Evolutionary conservation across 2,329 filamentous ascomycete genomes (phyloP).

Genomic region (Aureobasidium pullulans): DNA sequence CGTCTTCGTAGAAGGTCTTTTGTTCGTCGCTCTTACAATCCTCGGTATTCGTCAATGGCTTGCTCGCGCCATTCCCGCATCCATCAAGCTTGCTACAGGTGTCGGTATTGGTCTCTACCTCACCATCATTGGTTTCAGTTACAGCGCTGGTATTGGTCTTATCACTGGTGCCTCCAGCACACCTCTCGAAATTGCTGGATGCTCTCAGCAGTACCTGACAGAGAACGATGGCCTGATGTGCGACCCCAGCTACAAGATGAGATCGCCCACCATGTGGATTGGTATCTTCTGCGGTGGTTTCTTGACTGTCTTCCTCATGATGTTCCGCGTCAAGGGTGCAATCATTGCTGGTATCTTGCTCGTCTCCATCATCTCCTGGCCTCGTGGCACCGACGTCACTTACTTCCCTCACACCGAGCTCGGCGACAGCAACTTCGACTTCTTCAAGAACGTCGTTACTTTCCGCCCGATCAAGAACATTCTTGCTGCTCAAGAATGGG

Average conservation of each 20-base stretch:
- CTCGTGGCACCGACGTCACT: constrained; percentile 65
- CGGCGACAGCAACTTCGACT: constrained; percentile 67
- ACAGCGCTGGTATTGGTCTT: constrained; percentile 73
- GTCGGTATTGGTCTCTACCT: constrained; percentile 81
- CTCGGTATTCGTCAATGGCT: constrained; percentile 83
- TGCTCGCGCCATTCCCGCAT: constrained; percentile 71
- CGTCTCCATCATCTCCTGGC: constrained; percentile 85
- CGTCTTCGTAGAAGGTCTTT: constrained; percentile 80
- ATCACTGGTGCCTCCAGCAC: constrained; percentile 62
- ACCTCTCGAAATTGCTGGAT: constrained; percentile 70
- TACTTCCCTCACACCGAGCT: constrained; percentile 68
- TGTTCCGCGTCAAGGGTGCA: constrained; percentile 80
- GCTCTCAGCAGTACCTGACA: constrained; percentile 44
- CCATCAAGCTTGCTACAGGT: constrained; percentile 79
- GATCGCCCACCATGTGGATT: constrained; percentile 76
- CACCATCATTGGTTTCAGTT: constrained; percentile 67
- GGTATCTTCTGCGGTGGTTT: constrained; percentile 82
- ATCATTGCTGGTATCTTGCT: constrained; percentile 77
- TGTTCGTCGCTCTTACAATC: constrained; percentile 73
- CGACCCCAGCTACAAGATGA: constrained; percentile 56
- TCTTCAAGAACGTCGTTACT: constrained; percentile 80
- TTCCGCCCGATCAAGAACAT: constrained; percentile 70
- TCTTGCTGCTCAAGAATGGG: constrained; percentile 67
- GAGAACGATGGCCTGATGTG: constrained; percentile 9
- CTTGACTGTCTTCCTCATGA: constrained; percentile 70